Conservation (phyloP, 2,329 filamentous ascomycete species). For the Dendrostoma leiphaemia region DNA sequence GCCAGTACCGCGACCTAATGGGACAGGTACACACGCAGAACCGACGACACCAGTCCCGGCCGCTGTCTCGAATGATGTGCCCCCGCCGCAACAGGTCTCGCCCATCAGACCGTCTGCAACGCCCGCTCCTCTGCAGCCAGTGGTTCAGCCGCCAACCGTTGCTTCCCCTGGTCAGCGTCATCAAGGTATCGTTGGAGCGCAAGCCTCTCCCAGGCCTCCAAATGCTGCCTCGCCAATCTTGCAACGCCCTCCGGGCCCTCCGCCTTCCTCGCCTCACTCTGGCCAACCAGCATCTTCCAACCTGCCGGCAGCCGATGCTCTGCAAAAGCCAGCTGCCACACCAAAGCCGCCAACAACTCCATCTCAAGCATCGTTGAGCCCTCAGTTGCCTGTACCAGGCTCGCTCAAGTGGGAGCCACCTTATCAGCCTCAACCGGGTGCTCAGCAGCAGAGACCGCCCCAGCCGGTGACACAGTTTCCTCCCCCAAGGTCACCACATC, state of each 20-base stretch:
- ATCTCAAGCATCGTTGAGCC: slow-evolving; percentile 18
- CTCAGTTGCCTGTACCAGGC: slow-evolving; percentile 28
- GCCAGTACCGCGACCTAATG: slow-evolving; percentile 15
- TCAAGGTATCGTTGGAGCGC: not conserved
- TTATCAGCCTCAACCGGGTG: slow-evolving; percentile 31
- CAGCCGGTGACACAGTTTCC: slow-evolving; percentile 6
- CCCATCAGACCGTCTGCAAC: slow-evolving; percentile 5
- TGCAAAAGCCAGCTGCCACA: slow-evolving; percentile 32
- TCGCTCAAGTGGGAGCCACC: slow-evolving; percentile 41
- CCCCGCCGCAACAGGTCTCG: slow-evolving; percentile 3
- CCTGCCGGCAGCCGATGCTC: slow-evolving; percentile 26
- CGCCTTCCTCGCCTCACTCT: slow-evolving; percentile 28
- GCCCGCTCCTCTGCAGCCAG: slow-evolving; percentile 9
- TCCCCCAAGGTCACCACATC: slow-evolving; percentile 9
- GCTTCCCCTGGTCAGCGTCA: not conserved
- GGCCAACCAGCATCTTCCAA: slow-evolving; percentile 25
- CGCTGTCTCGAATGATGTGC: not conserved
- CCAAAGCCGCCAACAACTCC: slow-evolving; percentile 30
- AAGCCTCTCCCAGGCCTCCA: slow-evolving; percentile 7
- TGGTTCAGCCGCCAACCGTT: slow-evolving; percentile 1
- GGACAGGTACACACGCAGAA: slow-evolving; percentile 5
- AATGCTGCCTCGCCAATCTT: slow-evolving; percentile 30
- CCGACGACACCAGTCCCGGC: slow-evolving; percentile 13
- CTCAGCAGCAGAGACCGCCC: slow-evolving; percentile 19
- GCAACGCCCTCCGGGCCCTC: slow-evolving; percentile 36